These are phyloP conservation scores for Cercophora samala DNA, from an alignment of 495 filamentous ascomycete genomes.

Conservation along the genomic window DNA sequence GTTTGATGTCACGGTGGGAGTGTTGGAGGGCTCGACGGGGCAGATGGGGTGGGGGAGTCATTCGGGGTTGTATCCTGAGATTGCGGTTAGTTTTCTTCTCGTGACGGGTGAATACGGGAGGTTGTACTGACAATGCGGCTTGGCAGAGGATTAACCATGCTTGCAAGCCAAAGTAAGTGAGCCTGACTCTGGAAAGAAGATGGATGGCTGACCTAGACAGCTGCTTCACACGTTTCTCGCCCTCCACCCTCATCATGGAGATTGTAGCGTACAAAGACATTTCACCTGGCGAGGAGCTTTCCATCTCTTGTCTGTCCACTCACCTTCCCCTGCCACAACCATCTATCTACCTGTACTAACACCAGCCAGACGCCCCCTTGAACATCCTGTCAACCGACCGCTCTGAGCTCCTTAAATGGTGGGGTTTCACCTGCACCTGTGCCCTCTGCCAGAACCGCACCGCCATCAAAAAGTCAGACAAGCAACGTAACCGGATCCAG, in stretches of 20 bases:
- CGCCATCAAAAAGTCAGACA: constrained; percentile 21
- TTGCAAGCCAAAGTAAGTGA: constrained; percentile 34
- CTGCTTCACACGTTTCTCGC: constrained; percentile 27
- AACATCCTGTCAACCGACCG: constrained; percentile 29
- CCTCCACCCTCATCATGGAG: constrained; percentile 30
- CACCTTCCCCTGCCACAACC: background rate
- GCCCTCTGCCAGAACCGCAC: constrained; percentile 23
- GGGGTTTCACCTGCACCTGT: constrained; percentile 37
- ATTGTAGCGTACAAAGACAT: constrained; percentile 34
- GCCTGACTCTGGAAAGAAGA: background rate
- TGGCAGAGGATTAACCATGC: constrained; percentile 35
- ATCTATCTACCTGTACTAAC: background rate
- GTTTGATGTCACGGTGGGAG: constrained; percentile 27
- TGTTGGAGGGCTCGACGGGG: constrained; percentile 4
- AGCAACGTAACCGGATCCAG: constrained; percentile 25
- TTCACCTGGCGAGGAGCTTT: constrained; percentile 30
- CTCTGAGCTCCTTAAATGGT: constrained; percentile 23
- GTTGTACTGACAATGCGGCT: background rate
- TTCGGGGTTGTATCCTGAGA: constrained; percentile 32
- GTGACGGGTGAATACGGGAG: background rate
- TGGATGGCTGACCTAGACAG: constrained; percentile 8
- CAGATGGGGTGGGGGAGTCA: constrained; percentile 16
- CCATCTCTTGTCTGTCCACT: constrained; percentile 6
- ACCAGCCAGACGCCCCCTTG: constrained; percentile 19
- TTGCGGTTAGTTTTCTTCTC: constrained; percentile 28